Evolutionary conservation across 495 filamentous ascomycete genomes (phyloP).

Genomic region (Aspergillus biplanus): DNA sequence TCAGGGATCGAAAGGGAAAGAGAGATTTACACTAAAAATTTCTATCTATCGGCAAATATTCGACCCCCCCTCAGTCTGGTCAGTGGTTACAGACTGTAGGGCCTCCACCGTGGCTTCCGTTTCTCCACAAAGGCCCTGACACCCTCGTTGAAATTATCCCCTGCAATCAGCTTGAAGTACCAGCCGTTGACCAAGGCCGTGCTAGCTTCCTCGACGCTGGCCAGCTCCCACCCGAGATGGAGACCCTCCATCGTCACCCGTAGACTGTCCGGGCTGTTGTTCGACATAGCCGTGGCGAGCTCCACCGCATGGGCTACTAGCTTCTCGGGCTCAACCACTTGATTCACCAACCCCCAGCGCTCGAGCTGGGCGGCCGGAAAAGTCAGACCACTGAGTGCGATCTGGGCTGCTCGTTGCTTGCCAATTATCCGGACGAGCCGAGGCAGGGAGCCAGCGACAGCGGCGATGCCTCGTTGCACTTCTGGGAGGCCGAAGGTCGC

Average conservation of each 20-base stretch:
- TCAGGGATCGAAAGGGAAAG: too few species aligned
- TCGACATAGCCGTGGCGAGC: slow-evolving; percentile 14
- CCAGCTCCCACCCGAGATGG: slow-evolving; percentile 67
- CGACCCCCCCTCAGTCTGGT: background rate
- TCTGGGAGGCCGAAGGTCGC: slow-evolving; percentile 70
- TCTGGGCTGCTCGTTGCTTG: slow-evolving; percentile 69
- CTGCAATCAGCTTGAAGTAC: slow-evolving; percentile 62
- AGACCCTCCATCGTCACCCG: slow-evolving; percentile 69
- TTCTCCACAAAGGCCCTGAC: slow-evolving; percentile 81
- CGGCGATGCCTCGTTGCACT: slow-evolving; percentile 68
- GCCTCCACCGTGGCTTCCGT: slow-evolving; percentile 69
- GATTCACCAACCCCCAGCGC: slow-evolving; percentile 58
- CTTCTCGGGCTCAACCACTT: slow-evolving; percentile 9
- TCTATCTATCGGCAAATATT: background rate
- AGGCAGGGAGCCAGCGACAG: slow-evolving; percentile 72
- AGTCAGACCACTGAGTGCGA: slow-evolving; percentile 66
- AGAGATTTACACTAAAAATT: background rate
- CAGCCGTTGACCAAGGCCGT: slow-evolving; percentile 57
- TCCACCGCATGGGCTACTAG: slow-evolving; percentile 15
- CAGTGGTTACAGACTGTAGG: slow-evolving; percentile 64
- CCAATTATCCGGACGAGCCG: slow-evolving; percentile 71
- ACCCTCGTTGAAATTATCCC: slow-evolving; percentile 79
- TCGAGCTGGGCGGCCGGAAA: slow-evolving; percentile 60
- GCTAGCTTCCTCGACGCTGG: slow-evolving; percentile 66
- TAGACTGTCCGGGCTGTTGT: slow-evolving; percentile 70